A percentile compares a stretch with the other conserved stretches of the same genome.
These are phyloP conservation scores for Paramyrothecium sp. DNA, from an alignment of 2,329 filamentous ascomycete genomes.

Conservation along the genomic window DNA sequence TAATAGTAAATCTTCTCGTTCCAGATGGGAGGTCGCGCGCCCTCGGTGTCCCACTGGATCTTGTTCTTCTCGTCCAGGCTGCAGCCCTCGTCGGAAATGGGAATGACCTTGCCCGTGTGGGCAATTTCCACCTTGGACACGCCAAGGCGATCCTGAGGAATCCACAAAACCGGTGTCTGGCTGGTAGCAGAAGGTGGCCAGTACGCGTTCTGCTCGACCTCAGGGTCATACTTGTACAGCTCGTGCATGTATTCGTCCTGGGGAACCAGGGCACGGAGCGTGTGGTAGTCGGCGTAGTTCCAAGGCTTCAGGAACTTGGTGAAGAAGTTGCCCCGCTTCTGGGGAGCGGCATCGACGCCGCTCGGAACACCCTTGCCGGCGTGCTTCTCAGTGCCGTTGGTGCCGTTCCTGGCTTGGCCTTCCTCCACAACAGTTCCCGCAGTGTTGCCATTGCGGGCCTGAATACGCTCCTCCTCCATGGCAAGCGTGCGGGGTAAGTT, in stretches of 20 bases:
- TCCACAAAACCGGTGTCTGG: conserved; percentile 67
- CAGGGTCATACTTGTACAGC: conserved; percentile 57
- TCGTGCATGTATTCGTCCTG: conserved; percentile 43
- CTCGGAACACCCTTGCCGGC: conserved; percentile 17
- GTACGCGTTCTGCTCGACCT: conserved; percentile 67
- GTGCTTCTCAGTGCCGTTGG: conserved; percentile 10
- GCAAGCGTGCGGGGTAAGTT: conserved; percentile 65
- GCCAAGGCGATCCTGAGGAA: conserved; percentile 68
- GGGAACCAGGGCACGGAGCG: conserved; percentile 70
- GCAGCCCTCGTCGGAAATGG: conserved; percentile 71
- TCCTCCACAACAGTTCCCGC: conserved; percentile 24
- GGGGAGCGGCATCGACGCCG: conserved; percentile 12
- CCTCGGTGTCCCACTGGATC: conserved; percentile 39
- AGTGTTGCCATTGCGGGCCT: conserved; percentile 19
- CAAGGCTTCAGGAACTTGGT: conserved; percentile 72
- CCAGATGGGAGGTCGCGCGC: conserved; percentile 42
- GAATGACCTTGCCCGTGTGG: conserved; percentile 64
- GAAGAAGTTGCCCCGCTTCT: conserved; percentile 52
- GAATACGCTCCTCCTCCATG: conserved; percentile 39
- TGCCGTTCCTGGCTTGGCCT: conserved; percentile 6
- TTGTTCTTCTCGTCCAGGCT: conserved; percentile 64
- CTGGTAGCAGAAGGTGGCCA: conserved; percentile 67
- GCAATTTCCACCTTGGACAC: conserved; percentile 70
- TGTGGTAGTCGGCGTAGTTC: conserved; percentile 68
- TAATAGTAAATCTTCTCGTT: conserved; percentile 45